Evolutionary conservation across 176 grass and related monocot genomes (phyloP), one percentile per base, ranked within the genome.

Genomic region (Eremochloa ophiuroides): DNA sequence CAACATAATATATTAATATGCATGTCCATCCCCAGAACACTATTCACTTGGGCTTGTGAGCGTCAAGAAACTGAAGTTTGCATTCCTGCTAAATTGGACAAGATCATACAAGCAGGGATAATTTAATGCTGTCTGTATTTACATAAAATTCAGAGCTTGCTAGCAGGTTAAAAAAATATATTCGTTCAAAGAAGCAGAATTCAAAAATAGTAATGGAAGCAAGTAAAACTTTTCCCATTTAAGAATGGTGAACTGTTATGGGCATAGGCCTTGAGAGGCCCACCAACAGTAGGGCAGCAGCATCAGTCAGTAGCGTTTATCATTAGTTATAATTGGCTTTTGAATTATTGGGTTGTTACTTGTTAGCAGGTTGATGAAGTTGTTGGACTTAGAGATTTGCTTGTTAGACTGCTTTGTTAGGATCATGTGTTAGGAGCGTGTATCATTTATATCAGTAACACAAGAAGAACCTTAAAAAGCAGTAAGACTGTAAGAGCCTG

Each of bases 121-220:
- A 13, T n/a, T 59, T 40, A 39, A 41, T 30, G 14, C 1, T 81
- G 37, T 81, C 43, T 42, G 37, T 13, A 66, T 83, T 50, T 84
- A 47, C 44, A 83, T 34, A 69, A 79, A 58, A 66, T 74, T 7
- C 79, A 30, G 29, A 75, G 6, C 14, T 60, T 60, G 53, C 70
- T 61, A 69, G 18, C 0, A 58, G 60, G 42, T 48, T 67, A 30
- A 37, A 66, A 44, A 7, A 28, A 46, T 30, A 47, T 9, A 31
- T 59, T 64, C 34, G 16, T 58, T 85, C 69, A 12, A 43, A 79
- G 37, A 51, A 76, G 69, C 47, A 40, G 59, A 50, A 58, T 38
- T 42, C 43, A 63, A 29, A 84, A 79, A 17, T 20, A 79, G 67
- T 51, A 68, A 28, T 8, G 6, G 2, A 31, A 79, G 5, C 17